A percentile compares a stretch with the other conserved stretches of the same genome.
Conservation (phyloP, 179 eudicot species). For the Corrigiola litoralis region DNA sequence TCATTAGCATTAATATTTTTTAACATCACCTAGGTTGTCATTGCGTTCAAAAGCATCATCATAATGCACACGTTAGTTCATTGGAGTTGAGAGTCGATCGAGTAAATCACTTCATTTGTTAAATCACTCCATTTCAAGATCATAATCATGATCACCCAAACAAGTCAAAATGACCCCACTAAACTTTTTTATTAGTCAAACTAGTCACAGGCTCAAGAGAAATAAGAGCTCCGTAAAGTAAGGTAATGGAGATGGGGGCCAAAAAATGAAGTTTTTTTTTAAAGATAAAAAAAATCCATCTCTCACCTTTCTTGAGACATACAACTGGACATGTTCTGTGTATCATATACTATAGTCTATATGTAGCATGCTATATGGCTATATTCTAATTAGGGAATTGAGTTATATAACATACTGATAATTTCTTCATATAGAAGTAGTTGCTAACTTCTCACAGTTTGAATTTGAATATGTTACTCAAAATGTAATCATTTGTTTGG, state of each 20-base stretch:
- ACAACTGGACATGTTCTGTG: slow-evolving; percentile 16
- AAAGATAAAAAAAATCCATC: background rate
- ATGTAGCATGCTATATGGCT: background rate
- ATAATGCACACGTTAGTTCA: slow-evolving; percentile 20
- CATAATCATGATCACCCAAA: background rate
- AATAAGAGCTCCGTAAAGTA: slow-evolving; percentile 8
- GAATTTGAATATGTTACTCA: slow-evolving; percentile 15
- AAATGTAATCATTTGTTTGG: too few relatives aligned
- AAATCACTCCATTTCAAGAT: background rate
- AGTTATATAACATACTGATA: too few relatives aligned
- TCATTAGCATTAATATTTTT: background rate
- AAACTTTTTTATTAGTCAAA: slow-evolving; percentile 19
- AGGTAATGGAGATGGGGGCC: slow-evolving; percentile 7
- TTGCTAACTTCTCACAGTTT: background rate
- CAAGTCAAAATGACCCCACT: slow-evolving; percentile 6
- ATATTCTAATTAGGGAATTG: background rate
- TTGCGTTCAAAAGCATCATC: slow-evolving; percentile 19
- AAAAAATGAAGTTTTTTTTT: background rate
- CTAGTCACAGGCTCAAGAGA: slow-evolving; percentile 24
- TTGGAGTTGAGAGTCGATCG: slow-evolving; percentile 5
- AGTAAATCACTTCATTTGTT: too few relatives aligned
- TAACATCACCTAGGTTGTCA: slow-evolving; percentile 19
- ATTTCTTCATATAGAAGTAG: too few relatives aligned
- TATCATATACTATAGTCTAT: slow-evolving; percentile 3
- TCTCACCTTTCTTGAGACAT: background rate